Evolutionary conservation across 148 eudicot species (phyloP), one percentile per base, ranked within the genome.

Genomic region (Camellia lanceoleosa): DNA sequence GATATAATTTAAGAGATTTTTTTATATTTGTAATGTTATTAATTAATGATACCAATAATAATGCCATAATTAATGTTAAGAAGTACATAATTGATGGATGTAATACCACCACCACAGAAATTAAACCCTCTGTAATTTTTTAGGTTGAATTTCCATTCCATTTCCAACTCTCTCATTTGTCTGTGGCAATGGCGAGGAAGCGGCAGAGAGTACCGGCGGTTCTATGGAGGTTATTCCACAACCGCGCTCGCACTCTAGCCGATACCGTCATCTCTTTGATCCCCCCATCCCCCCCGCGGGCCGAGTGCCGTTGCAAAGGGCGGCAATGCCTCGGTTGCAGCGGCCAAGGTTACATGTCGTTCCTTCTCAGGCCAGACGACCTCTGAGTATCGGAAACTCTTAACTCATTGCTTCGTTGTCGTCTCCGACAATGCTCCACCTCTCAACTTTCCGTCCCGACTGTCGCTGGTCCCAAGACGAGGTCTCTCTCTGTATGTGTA

Each of bases 351-450:
- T 86, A 88, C 44, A 64, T 83, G 61, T 80, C 89, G 16, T 92
- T 84, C 71, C 85, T 92, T 5, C 64, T 92, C 38, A 68, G 89
- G 66, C 82, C 87, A 0, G 49, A 78, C 16, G 98, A 95, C 75
- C 0, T 2, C 73, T 10, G 89, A 88, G 3, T 95, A 86, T 76
- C 91, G 81, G 20, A 83, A 71, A 6, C 90, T 95, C n/a, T 83
- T 95, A 76, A 74, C 41, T 1, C 77, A 75, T n/a, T 91, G 92
- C 81, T 89, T 89, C 80, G 91, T 90, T 60, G 96, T 91, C 42
- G 79, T 93, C 4, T 80, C 89, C 46, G 78, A 78, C 0, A 58
- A 84, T 51, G 96, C 94, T 63, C 92, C 96, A 81, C 87, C 89
- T 46, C 10, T 79, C 84, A 2, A 73, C 44, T 61, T 71, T 75